Evolutionary conservation across 2,329 filamentous ascomycete genomes (phyloP), one percentile per base, ranked within the genome.

Genomic region (Ascochyta lentis): DNA sequence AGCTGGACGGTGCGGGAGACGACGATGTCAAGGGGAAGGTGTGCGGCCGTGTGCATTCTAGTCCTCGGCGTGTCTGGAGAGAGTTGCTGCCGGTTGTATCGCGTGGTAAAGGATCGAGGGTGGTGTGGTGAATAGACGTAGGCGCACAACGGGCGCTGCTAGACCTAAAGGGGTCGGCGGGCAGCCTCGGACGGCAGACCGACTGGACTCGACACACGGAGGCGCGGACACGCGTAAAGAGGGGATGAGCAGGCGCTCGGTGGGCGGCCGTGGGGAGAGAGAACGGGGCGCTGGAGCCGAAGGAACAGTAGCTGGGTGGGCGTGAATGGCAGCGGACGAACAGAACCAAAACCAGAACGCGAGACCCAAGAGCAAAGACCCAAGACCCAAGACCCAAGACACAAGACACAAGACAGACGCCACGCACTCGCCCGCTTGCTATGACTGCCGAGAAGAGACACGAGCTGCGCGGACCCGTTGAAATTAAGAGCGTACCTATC

Each of bases 191-290:
- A 55, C 46, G 40, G 51, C 39, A 23, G 51, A 40, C 27, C 26
- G 4, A 26, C 27, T 29, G 9, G 29, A 31, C 40, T 45, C 52
- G 24, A 48, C 41, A 26, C 27, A 40, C 53, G 46, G 46, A 52
- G 41, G 50, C 23, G 41, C 47, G 29, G 45, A 24, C 38, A 24
- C 44, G 51, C 40, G 50, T 64, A 66, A 65, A 50, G 67, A 69
- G 60, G 59, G 62, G 65, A 68, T 61, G 61, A 69, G 66, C 65
- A 49, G 64, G 49, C 43, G 54, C 52, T 59, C 50, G 56, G 50
- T 49, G 44, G 35, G 45, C 39, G 33, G 27, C 15, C 2, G 27
- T 13, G 24, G 29, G 29, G 29, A 5, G 12, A 13, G 12, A 13
- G 29, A 31, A 31, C 10, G 29, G 29, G 29, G 29, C 29, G 29